phyloP scores from a whole-genome alignment of 2,329 filamentous ascomycete species.

The Pseudogymnoascus sp. region DNA sequence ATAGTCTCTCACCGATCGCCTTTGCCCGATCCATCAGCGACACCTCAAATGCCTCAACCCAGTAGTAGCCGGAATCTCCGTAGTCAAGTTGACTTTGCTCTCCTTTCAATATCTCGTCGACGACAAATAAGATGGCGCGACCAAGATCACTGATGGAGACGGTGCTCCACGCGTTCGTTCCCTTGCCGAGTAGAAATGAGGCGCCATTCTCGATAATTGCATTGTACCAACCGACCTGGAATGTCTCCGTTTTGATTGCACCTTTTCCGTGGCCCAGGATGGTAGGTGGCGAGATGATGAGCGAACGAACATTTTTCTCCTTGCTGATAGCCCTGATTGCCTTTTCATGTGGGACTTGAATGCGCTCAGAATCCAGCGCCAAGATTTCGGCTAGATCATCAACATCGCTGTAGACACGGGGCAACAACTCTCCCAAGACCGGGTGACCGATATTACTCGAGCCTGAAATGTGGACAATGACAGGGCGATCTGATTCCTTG shows the following conservation, averaged over 20 bases:
- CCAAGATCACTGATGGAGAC: not conserved
- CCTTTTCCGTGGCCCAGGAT: not conserved
- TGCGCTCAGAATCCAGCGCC: not conserved
- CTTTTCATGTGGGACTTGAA: not conserved
- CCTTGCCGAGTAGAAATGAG: not conserved
- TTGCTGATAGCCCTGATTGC: not conserved
- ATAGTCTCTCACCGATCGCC: not conserved
- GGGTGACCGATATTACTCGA: not conserved
- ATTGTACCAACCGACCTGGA: not conserved
- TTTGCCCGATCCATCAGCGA: not conserved
- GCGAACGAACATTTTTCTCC: not conserved
- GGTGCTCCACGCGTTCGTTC: not conserved
- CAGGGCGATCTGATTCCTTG: not conserved
- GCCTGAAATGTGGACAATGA: not conserved
- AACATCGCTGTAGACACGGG: not conserved
- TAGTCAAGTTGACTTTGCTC: not conserved
- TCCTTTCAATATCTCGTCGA: constrained; percentile 3
- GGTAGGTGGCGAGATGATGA: not conserved
- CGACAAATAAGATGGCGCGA: not conserved
- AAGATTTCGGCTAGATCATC: not conserved
- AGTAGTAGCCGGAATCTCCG: not conserved
- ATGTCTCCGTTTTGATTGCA: not conserved
- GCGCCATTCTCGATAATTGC: not conserved
- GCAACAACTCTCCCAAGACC: not conserved
- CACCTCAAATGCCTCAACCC: constrained; percentile 2